Evolutionary conservation across 106 monocot genomes (phyloP).

Genomic region (Gastrodia elata): DNA sequence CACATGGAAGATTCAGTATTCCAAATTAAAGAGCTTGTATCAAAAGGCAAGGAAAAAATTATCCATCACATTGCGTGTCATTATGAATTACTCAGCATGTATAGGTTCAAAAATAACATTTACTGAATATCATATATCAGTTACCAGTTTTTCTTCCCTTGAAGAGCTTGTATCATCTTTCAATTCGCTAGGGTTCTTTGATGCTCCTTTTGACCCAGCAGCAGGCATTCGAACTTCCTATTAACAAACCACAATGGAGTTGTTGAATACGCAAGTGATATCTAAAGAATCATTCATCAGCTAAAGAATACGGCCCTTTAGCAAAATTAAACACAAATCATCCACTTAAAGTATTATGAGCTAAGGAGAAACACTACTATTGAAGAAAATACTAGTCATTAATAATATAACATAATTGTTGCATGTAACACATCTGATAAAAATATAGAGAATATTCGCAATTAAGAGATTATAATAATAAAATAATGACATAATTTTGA

Average conservation of each 20-base stretch:
- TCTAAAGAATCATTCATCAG: background rate
- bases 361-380: background rate
- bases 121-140: background rate
- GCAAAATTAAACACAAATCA: background rate
- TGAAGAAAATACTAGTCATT: too few species aligned
- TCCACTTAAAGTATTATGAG: background rate
- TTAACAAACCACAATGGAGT: background rate
- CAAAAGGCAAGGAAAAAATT: background rate
- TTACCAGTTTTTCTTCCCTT: constrained; percentile 83
- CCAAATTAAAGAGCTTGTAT: background rate
- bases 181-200: constrained; percentile 66
- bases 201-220: constrained; percentile 68
- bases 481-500: too few species aligned
- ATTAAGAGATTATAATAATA: too few species aligned
- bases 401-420: too few species aligned
- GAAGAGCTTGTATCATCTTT: constrained; percentile 86
- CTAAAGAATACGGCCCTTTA: background rate
- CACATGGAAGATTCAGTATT: background rate
- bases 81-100: background rate
- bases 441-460: too few species aligned
- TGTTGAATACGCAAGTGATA: background rate
- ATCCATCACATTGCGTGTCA: background rate
- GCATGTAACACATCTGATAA: too few species aligned
- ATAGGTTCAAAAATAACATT: background rate
- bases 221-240: constrained; percentile 98